Evolutionary conservation across 2,329 filamentous ascomycete species (phyloP), one percentile per base, ranked within the genome.

Genomic region (Cladorrhinum sp.): DNA sequence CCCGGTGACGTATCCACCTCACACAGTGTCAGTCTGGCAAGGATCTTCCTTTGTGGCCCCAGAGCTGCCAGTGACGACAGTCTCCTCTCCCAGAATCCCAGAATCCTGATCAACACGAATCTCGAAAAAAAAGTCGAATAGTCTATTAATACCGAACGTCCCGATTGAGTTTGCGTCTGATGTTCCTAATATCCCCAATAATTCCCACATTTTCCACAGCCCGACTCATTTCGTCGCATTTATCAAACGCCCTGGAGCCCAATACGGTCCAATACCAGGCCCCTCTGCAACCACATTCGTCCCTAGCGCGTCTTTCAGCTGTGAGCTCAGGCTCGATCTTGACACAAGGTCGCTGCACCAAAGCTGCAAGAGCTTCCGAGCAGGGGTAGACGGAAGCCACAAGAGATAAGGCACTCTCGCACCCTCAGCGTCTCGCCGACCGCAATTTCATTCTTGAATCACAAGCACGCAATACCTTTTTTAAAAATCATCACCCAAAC

Each of bases 401-500:
- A 45, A 56, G 53, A 56, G 53, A 56, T 56, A 56, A 56, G 53
- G 53, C 53, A 56, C 53, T 56, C 53, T 56, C 53, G 53, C 38
- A 45, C 24, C 13, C 38, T 41, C 53, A 56, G 53, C 53, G 53
- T 56, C 38, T 48, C 38, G 53, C 53, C 53, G 53, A 56, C 53
- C 53, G 53, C 53, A 56, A 56, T 56, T 56, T 56, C 38, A 56
- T 52, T 58, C 51, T 57, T 56, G 41, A 56, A 55, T 55, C 52
- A 61, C 36, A 59, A 41, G 50, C 62, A 59, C 58, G 60, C 60
- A 62, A 60, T 57, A 32, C 32, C 32, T 23, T 20, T 20, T n/a
- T 18, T 20, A 50, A 29, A 25, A 41, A 12, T 49, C 49, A 52
- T 29, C 10, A 25, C 49, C 41, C 12, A 27, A 51, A 22, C 58